These are phyloP conservation scores for Sechiopsis laciniata DNA, from an alignment of 306 rosid genomes.

Conservation along the genomic window DNA sequence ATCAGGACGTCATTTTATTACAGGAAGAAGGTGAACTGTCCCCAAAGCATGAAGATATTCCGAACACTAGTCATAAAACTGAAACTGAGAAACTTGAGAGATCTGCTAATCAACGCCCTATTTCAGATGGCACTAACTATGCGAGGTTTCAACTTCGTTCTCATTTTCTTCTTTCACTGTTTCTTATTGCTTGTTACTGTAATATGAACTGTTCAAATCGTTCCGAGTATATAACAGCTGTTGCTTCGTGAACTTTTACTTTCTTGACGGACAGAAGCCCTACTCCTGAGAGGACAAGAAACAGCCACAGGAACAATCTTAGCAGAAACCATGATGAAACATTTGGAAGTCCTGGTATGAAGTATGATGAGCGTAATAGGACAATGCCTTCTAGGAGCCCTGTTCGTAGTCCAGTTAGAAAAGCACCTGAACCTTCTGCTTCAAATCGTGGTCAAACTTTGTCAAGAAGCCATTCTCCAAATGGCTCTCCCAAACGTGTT, in stretches of 20 bases:
- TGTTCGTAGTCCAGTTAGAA: constrained; percentile 39
- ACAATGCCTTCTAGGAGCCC: constrained; percentile 33
- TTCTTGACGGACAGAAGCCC: constrained; percentile 44
- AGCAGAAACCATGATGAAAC: constrained; percentile 36
- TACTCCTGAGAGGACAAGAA: constrained; percentile 34
- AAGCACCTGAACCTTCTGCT: constrained; percentile 40
- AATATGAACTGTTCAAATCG: background rate
- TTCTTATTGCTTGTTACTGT: background rate
- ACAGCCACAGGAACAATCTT: constrained; percentile 30
- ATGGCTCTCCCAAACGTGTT: constrained; percentile 70
- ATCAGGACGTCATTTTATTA: constrained; percentile 38
- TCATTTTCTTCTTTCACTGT: background rate
- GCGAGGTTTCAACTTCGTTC: constrained; percentile 49
- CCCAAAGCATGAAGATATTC: constrained; percentile 51
- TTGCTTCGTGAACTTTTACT: constrained; percentile 25
- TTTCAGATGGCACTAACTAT: constrained; percentile 51
- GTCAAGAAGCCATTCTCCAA: constrained; percentile 76
- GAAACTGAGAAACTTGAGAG: constrained; percentile 36
- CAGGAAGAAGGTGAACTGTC: constrained; percentile 82
- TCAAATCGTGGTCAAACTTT: constrained; percentile 38
- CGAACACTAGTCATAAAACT: constrained; percentile 46
- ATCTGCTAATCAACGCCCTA: constrained; percentile 35
- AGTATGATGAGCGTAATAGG: constrained; percentile 36
- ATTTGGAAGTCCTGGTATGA: constrained; percentile 36
- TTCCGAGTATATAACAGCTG: background rate